Conservation (phyloP, 768 basidiomycete species). For the Boletales sp. region DNA sequence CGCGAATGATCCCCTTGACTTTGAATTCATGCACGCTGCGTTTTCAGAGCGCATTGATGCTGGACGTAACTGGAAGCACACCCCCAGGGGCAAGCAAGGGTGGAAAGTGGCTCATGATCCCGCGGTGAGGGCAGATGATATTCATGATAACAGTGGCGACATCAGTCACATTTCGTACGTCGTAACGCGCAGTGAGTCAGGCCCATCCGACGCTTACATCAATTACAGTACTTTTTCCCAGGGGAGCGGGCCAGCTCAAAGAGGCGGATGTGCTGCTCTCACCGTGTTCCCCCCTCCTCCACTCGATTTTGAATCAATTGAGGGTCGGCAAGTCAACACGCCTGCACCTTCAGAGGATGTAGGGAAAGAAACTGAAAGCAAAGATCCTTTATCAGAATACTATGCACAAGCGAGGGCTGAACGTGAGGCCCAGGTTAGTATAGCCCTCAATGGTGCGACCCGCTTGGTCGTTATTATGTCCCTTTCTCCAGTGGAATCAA, state of each 20-base stretch:
- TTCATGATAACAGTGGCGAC: slow-evolving; percentile 24
- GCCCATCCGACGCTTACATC: slow-evolving; percentile 11
- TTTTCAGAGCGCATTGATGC: slow-evolving; percentile 47
- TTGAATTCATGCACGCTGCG: slow-evolving; percentile 45
- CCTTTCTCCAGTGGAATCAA: slow-evolving; percentile 26
- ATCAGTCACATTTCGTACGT: slow-evolving; percentile 50
- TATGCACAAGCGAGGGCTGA: slow-evolving; percentile 56
- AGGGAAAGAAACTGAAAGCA: slow-evolving; percentile 3
- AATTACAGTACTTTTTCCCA: slow-evolving; percentile 36
- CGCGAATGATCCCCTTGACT: slow-evolving; percentile 24
- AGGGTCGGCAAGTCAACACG: background rate
- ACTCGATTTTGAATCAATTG: slow-evolving; percentile 11
- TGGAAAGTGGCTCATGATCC: background rate
- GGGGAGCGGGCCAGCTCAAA: slow-evolving; percentile 15
- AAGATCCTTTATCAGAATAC: slow-evolving; percentile 63
- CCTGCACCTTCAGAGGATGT: background rate
- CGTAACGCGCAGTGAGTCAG: background rate
- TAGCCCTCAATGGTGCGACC: background rate
- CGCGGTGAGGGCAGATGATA: background rate
- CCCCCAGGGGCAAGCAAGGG: background rate
- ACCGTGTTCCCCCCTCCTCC: slow-evolving; percentile 25
- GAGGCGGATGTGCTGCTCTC: slow-evolving; percentile 5
- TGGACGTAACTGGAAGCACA: slow-evolving; percentile 27
- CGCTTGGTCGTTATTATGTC: background rate
- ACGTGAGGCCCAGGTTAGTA: slow-evolving; percentile 40